Conservation (phyloP, 768 basidiomycete genomes). For the Boletales sp. region DNA sequence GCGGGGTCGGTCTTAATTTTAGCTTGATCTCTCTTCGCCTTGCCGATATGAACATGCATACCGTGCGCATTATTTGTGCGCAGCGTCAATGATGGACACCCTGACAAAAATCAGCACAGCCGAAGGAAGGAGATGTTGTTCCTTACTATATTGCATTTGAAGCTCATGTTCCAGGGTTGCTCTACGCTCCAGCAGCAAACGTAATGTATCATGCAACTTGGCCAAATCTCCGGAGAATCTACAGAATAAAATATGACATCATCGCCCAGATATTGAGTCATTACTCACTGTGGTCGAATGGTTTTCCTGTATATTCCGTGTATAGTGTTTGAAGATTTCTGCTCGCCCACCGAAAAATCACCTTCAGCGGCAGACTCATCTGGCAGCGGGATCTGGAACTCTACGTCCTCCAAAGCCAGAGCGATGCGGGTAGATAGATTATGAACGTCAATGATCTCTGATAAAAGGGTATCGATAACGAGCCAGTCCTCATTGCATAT, state of each 20-base stretch:
- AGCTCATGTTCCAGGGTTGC: slow-evolving; percentile 53
- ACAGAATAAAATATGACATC: slow-evolving; percentile 17
- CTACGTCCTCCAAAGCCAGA: slow-evolving; percentile 39
- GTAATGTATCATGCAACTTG: slow-evolving; percentile 46
- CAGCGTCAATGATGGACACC: slow-evolving; percentile 73
- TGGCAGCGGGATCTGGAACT: slow-evolving; percentile 13
- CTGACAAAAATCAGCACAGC: slow-evolving; percentile 28
- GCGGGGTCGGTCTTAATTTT: slow-evolving; percentile 43
- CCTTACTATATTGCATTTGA: slow-evolving; percentile 52
- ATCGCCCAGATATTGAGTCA: background rate
- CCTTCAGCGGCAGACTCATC: slow-evolving; percentile 23
- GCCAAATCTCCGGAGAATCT: slow-evolving; percentile 58
- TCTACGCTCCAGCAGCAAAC: slow-evolving; percentile 42
- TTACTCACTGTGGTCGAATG: slow-evolving; percentile 63
- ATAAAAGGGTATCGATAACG: slow-evolving; percentile 50
- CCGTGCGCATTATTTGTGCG: slow-evolving; percentile 67
- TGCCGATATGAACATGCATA: slow-evolving; percentile 70
- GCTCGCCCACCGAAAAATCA: slow-evolving; percentile 11
- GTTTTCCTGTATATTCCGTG: slow-evolving; percentile 43
- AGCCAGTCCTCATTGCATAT: slow-evolving; percentile 46
- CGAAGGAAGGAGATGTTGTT: background rate
- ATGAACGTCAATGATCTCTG: slow-evolving; percentile 47
- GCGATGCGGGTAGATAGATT: slow-evolving; percentile 56
- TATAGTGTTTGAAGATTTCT: slow-evolving; percentile 21
- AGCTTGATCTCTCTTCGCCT: slow-evolving; percentile 57